Conservation (phyloP, 2,329 filamentous ascomycete genomes). For the Fusarium beomiforme region DNA sequence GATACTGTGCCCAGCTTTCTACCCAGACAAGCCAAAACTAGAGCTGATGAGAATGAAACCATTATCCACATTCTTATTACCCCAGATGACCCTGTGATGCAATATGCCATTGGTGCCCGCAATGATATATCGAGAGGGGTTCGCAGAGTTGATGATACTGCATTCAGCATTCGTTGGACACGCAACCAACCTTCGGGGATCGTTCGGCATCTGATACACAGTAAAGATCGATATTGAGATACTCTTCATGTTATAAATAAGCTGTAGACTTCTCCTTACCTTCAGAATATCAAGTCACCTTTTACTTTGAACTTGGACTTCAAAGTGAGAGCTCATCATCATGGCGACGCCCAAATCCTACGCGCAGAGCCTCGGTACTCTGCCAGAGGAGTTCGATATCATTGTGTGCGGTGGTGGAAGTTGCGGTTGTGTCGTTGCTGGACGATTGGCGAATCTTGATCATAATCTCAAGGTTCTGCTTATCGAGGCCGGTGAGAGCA, state of each 20-base stretch:
- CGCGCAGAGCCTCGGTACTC: slow-evolving; percentile 29
- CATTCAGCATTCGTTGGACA: slow-evolving; percentile 22
- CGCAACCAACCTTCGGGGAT: slow-evolving; percentile 21
- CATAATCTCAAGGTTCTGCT: slow-evolving; percentile 76
- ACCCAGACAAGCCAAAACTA: not conserved
- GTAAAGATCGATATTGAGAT: not conserved
- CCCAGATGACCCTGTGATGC: slow-evolving; percentile 27
- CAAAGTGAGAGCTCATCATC: slow-evolving; percentile 4
- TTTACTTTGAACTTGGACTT: not conserved
- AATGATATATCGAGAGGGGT: slow-evolving; percentile 30
- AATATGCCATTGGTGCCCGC: slow-evolving; percentile 41
- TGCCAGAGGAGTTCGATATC: slow-evolving; percentile 83
- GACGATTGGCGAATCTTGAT: slow-evolving; percentile 77
- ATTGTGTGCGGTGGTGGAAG: slow-evolving; percentile 82
- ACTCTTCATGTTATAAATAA: slow-evolving; percentile 18
- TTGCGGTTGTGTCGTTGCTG: slow-evolving; percentile 68
- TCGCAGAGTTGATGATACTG: slow-evolving; percentile 28
- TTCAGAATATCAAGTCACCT: not conserved
- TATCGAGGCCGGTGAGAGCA: slow-evolving; percentile 77
- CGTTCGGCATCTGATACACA: slow-evolving; percentile 34
- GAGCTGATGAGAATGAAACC: slow-evolving; percentile 32
- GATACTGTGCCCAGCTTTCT: slow-evolving; percentile 6
- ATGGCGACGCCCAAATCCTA: slow-evolving; percentile 36
- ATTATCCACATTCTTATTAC: slow-evolving; percentile 17
- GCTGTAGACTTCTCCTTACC: not conserved